Percentiles rank a stretch among this genome's conserved stretches.
These are phyloP conservation scores for Pulveroboletus sp. DNA, from an alignment of 768 basidiomycete species.

Conservation along the genomic window DNA sequence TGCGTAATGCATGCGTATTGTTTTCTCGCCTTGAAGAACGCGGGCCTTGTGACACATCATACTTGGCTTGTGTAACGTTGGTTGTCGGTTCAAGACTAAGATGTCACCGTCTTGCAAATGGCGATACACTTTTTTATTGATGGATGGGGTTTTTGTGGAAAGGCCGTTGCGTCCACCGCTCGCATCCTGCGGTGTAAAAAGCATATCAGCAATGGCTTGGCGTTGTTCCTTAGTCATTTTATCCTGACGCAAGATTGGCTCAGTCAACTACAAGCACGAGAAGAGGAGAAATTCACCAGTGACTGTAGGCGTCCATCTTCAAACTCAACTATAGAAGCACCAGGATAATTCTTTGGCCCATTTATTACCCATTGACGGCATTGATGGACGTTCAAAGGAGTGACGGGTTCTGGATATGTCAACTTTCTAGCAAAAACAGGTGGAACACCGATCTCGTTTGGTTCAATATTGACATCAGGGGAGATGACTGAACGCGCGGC, in stretches of 20 bases:
- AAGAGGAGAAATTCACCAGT: conserved; percentile 44
- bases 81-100: conserved; percentile 93
- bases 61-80: conserved; percentile 96
- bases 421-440: conserved; percentile 96
- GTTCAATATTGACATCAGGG: conserved; percentile 98
- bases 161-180: conserved; percentile 50
- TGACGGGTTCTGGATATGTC: conserved; percentile 97
- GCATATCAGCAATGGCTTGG: conserved; percentile 91
- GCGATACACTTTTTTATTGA: conserved; percentile 97
- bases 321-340: conserved; percentile 90
- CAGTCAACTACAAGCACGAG: not conserved
- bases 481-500: conserved; percentile 99
- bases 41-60: conserved; percentile 99
- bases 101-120: conserved; percentile 95
- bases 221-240: conserved; percentile 84
- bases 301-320: conserved; percentile 89
- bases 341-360: conserved; percentile 84
- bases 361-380: conserved; percentile 87
- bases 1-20: conserved; percentile 99
- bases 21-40: conserved; percentile 93
- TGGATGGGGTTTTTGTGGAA: conserved; percentile 67
- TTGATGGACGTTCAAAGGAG: conserved; percentile 82
- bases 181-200: conserved; percentile 84
- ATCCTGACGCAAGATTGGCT: conserved; percentile 47
- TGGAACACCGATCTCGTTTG: conserved; percentile 96